Conservation (phyloP, 805 yeast genomes). For the Zygosaccharomyces pseudorouxii region DNA sequence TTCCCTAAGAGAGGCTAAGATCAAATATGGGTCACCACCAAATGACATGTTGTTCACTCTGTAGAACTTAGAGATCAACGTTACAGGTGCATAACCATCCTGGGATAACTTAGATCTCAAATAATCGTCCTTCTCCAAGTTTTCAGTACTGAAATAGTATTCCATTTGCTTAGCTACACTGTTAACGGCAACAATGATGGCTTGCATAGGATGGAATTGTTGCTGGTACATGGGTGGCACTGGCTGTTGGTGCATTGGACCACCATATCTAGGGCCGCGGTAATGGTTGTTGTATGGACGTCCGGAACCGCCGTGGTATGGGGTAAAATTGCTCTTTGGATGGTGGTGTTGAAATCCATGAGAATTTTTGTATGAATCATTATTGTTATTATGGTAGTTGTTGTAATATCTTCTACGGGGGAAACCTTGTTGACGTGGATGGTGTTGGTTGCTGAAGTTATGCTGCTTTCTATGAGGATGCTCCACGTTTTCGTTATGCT, state of each 20-base stretch:
- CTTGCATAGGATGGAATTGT: constrained; percentile 22
- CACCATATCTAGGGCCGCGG: constrained; percentile 15
- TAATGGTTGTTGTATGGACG: constrained; percentile 13
- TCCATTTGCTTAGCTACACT: constrained; percentile 58
- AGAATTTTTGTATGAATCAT: constrained; percentile 13
- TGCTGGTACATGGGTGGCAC: constrained; percentile 17
- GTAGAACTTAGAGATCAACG: constrained; percentile 47
- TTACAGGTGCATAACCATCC: constrained; percentile 32
- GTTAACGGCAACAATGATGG: constrained; percentile 28
- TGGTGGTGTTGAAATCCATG: constrained; percentile 8
- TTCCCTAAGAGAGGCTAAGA: constrained; percentile 36
- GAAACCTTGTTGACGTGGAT: constrained; percentile 13
- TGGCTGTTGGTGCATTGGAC: constrained; percentile 18
- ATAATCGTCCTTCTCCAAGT: constrained; percentile 77
- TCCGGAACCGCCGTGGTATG: constrained; percentile 15
- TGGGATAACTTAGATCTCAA: constrained; percentile 64
- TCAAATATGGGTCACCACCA: constrained; percentile 47
- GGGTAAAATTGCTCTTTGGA: constrained; percentile 2
- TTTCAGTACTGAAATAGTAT: constrained; percentile 86
- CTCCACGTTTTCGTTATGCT: constrained; percentile 2
- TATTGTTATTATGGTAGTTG: constrained; percentile 10
- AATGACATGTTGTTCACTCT: constrained; percentile 61
- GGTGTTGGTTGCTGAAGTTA: constrained; percentile 12
- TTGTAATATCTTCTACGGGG: constrained; percentile 26
- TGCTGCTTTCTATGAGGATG: constrained; percentile 13